These are phyloP conservation scores for Brassica balearica DNA, from an alignment of 441 rosid species.

Conservation along the genomic window DNA sequence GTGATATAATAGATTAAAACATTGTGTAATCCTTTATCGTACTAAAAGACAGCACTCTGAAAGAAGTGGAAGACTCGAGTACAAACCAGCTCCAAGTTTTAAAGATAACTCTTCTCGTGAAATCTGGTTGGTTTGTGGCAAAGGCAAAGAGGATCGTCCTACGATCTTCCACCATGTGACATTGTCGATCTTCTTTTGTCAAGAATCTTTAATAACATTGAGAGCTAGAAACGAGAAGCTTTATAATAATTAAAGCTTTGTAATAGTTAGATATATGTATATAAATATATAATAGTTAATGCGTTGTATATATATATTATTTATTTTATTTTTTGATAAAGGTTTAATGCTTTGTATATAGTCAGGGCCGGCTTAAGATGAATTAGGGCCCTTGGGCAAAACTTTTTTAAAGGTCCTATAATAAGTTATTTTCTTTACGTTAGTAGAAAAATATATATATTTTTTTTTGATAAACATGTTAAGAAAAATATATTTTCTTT, in stretches of 20 bases:
- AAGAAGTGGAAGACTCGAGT: neutral
- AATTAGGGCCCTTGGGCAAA: too few species aligned
- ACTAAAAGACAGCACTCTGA: neutral
- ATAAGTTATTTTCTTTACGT: too few species aligned
- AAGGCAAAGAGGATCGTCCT: constrained; percentile 7
- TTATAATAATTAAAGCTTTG: neutral
- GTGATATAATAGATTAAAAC: neutral
- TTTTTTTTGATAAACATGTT: too few species aligned
- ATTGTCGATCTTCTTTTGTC: constrained; percentile 5
- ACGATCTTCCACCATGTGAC: constrained; percentile 13
- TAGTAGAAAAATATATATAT: too few species aligned
- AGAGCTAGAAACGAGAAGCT: neutral
- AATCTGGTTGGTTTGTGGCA: neutral
- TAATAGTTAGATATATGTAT: neutral
- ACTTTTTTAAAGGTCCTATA: too few species aligned
- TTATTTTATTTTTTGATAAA: too few species aligned
- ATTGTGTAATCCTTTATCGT: neutral
- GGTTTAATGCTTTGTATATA: neutral
- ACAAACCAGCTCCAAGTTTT: neutral
- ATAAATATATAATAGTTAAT: neutral
- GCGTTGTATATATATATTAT: neutral
- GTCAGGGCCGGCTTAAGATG: too few species aligned
- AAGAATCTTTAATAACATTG: neutral
- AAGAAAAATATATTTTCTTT: too few species aligned
- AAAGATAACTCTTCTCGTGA: constrained; percentile 7